Base-by-base conservation (phyloP, 371 early-diverging fungal genomes). In the Mucor racemosus region DNA sequence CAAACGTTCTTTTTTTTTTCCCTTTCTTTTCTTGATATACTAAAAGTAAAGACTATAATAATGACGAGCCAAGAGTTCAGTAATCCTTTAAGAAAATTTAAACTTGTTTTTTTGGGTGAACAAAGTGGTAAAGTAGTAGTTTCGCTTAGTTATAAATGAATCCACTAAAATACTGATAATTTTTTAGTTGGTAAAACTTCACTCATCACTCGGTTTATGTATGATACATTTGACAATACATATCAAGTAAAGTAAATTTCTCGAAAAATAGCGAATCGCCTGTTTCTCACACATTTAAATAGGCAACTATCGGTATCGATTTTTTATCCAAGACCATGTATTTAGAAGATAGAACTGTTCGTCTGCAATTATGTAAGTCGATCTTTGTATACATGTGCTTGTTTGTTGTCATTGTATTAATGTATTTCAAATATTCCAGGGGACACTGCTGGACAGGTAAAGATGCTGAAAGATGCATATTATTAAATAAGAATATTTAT, bases 271-370 rank as follows among this genome's bases (percentile, higher is more conserved):
- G 14, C 11, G 0, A 4, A 0, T 13, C 1, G 8, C 26, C 5
- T 35, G 21, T 38, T 9, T 13, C 26, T 39, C 19, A 48, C 35
- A 10, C 36, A 17, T 40, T 1, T 34, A 34, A n/a, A 55, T 58
- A 97, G 90, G 99, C 99, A 4, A 99, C 99, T n/a, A 99, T 99
- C 67, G 99, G 99, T 67, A 97, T 99, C 68, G 99, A 99, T 80
- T 99, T 99, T 78, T 78, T 99, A 64, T 95, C 95, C 40, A 99
- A 99, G 84, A 99, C 99, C 13, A 95, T 99, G 92, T 94, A 95
- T 72, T 79, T 99, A 60, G 97, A 97, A 67, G 96, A 96, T 77
- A 90, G 95, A 60, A 96, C 95, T 13, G 93, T 98, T 10, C 91
- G 99, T 61, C 87, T 99, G 50, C 99, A 99, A 82, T 89, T 99